Evolutionary conservation across 1,139 yeast genomes (phyloP).

Genomic region (Hansenula sp.): DNA sequence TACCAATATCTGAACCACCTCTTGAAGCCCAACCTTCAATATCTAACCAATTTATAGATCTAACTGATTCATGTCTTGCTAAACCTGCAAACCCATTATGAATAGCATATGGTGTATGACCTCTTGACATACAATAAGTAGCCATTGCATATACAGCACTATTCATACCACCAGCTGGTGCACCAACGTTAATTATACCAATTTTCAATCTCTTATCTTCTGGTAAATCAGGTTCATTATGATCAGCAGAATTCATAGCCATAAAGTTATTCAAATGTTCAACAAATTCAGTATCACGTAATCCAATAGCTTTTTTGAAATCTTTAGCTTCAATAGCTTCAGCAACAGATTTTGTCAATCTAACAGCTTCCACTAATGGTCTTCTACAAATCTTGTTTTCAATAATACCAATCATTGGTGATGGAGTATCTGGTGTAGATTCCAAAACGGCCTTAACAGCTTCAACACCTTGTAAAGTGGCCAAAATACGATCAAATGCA

Average conservation of each 20-base stretch:
- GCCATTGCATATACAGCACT: constrained; percentile 91
- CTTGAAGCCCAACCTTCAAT: constrained; percentile 85
- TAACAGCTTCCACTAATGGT: constrained; percentile 86
- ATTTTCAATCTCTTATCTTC: constrained; percentile 46
- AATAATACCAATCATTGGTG: constrained; percentile 88
- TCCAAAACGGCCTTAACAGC: constrained; percentile 93
- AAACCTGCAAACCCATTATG: constrained; percentile 93
- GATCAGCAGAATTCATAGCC: constrained; percentile 68
- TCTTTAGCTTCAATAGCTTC: constrained; percentile 74
- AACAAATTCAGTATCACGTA: constrained; percentile 83
- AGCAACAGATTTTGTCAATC: constrained; percentile 81
- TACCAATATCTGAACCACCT: constrained; percentile 96
- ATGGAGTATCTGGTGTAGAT: constrained; percentile 84
- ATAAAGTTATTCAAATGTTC: constrained; percentile 73
- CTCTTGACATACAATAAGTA: constrained; percentile 82
- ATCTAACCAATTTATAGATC: constrained; percentile 76
- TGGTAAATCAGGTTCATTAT: constrained; percentile 49
- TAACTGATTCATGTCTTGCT: constrained; percentile 72
- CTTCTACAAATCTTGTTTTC: constrained; percentile 84
- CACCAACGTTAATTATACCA: constrained; percentile 90
- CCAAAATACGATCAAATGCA: constrained; percentile 84
- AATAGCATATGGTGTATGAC: constrained; percentile 84
- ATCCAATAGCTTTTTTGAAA: constrained; percentile 79
- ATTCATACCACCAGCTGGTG: constrained; percentile 96
- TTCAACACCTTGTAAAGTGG: constrained; percentile 95